Base-by-base conservation (phyloP, 2,329 filamentous ascomycete genomes). In the Thelonectria olida region DNA sequence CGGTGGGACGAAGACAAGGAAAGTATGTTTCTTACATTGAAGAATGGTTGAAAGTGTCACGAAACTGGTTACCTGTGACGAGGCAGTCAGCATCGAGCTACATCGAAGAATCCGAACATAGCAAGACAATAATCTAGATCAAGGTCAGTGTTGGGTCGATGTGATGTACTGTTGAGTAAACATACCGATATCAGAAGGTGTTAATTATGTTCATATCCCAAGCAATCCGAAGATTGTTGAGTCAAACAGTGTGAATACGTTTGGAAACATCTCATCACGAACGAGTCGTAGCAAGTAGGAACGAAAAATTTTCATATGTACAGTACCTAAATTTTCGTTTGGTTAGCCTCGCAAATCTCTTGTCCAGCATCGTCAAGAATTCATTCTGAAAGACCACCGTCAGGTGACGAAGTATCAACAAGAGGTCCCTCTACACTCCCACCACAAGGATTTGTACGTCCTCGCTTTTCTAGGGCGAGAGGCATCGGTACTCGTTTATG, bases 361-460 rank as follows among this genome's bases (percentile, higher is more conserved):
- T 47, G 62, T 58, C 53, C 65, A 63, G 67, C 41, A 64, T 68
- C 49, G 58, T 74, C 69, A 75, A 73, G 62, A 72, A 66, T 64
- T 63, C 62, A 58, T 67, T 65, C 48, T 71, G 72, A 34, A 72
- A 48, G 65, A 65, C 74, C 79, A 81, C 75, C 75, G 78, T 88
- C 86, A 88, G 86, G 77, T 88, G 86, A 88, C 86, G 86, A 88
- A 80, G 74, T 87, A 75, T 88, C 86, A 88, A 82, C 86, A 86
- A 87, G 82, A 88, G 85, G 75, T 77, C 83, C 79, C 76, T 73
- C 74, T 71, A 70, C 69, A 74, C 79, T 76, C 72, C 78, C 78
- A 81, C 82, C 85, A 82, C 84, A 82, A 81, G 82, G 83, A 68
- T 79, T 85, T 88, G 85, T 88, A 88, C 84, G 82, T 77, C 81